Evolutionary conservation across 192 early-diverging fungal species (phyloP).

Genomic region (Anaeromyces robustus): DNA sequence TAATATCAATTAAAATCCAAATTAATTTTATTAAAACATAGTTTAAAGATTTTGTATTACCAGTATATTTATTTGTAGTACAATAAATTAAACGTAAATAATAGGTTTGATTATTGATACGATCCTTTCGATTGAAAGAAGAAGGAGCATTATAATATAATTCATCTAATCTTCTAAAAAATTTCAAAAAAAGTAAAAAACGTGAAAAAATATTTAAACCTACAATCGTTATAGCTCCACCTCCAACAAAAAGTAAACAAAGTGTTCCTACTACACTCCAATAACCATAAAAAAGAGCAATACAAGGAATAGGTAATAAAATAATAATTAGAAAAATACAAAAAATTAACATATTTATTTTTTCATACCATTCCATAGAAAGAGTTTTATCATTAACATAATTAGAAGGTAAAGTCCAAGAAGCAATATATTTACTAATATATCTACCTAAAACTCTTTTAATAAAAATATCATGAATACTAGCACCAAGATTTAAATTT

Average conservation of each 20-base stretch:
- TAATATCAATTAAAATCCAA: not conserved
- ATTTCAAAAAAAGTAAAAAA: not conserved
- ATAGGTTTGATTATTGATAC: not conserved
- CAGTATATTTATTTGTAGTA: not conserved
- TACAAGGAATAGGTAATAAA: not conserved
- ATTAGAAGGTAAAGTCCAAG: not conserved
- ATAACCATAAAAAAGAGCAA: not conserved
- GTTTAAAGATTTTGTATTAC: not conserved
- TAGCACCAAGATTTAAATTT: not conserved
- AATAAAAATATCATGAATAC: not conserved
- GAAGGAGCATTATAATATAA: not conserved
- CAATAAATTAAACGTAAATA: not conserved
- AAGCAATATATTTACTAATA: not conserved
- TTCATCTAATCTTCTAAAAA: not conserved
- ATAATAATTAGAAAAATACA: not conserved
- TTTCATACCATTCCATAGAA: not conserved
- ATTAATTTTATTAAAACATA: not conserved
- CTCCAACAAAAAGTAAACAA: not conserved
- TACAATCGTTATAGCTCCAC: not conserved
- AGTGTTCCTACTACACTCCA: not conserved
- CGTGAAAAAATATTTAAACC: not conserved
- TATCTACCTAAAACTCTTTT: not conserved
- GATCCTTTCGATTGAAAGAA: not conserved
- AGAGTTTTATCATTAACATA: not conserved
- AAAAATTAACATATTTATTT: not conserved